Evolutionary conservation across 2,329 filamentous ascomycete genomes (phyloP), one percentile per base, ranked within the genome.

Genomic region (Thielaviopsis musarum): DNA sequence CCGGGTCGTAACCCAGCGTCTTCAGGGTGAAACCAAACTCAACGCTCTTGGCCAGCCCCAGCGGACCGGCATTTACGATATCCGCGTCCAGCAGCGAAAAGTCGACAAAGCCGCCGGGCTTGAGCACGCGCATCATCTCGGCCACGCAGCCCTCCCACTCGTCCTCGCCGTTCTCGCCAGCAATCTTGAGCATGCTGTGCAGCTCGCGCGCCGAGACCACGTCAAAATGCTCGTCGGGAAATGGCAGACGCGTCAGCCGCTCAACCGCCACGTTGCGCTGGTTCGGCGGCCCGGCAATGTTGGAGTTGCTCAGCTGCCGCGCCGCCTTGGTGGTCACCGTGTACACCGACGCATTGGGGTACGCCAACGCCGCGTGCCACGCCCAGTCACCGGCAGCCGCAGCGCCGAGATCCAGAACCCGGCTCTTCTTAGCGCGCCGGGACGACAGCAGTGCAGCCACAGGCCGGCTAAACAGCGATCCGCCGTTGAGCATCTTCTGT

Each of bases 1-100:
- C 76, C 1, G 91, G 84, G 69, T 97, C 93, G 69, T 96, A 97
- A 30, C 91, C 91, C 2, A 91, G 81, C 0, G 87, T 91, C 71
- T 87, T 87, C 62, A 98, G 84, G 57, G 87, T 85, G 75, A 93
- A 94, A 49, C 87, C 86, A 67, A 98, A 97, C 71, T 97, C 91
- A 59, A 94, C 88, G 55, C 85, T 87, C 69, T 93, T 86, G 53
- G 89, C 88, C 60, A 88, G 83, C 41, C 85, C 88, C 21, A 84
- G 77, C 0, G 87, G 83, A 0, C 91, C 91, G 0, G 89, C 84
- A 64, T 90, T 91, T 63, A 94, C 83, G 65, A 98, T 83, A 67
- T 95, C 90, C 1, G 90, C 87, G 70, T 98, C 93, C 65, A 97
- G 81, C 52, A 97, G 73, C 63, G 83, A 84, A 73, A 93, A 98